Conservation (phyloP, 2,329 filamentous ascomycete species). For the Calonectria montana region DNA sequence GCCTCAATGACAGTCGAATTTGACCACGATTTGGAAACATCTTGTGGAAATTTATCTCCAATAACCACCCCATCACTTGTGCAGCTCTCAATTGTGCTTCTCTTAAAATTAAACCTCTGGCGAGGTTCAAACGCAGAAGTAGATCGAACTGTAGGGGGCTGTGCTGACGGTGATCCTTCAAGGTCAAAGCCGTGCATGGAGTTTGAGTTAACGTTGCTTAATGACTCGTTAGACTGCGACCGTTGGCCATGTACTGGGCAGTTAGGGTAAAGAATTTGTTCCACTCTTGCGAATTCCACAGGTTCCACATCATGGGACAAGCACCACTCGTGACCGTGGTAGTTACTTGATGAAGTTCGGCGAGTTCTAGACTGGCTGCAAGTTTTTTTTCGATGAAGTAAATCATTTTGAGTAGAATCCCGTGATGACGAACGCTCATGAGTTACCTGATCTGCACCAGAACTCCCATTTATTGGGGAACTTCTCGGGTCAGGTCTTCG, state of each 20-base stretch:
- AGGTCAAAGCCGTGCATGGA: background rate
- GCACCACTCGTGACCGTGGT: background rate
- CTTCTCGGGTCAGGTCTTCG: conserved; percentile 23
- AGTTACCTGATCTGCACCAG: background rate
- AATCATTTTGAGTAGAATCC: conserved; percentile 29
- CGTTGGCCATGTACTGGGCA: conserved; percentile 29
- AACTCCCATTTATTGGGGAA: background rate
- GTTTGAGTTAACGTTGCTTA: background rate
- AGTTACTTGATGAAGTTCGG: background rate
- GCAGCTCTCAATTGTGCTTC: background rate
- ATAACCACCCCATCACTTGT: background rate
- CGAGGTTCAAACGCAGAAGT: background rate
- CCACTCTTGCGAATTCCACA: conserved; percentile 22
- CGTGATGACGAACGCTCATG: conserved; percentile 18
- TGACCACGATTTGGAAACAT: no score
- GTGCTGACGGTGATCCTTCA: background rate
- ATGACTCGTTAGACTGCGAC: conserved; percentile 5
- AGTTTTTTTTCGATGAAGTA: background rate
- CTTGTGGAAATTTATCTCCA: background rate
- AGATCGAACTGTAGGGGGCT: background rate
- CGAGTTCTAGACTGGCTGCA: background rate
- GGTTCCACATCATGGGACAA: background rate
- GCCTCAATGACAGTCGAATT: conserved; percentile 20
- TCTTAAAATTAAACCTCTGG: background rate
- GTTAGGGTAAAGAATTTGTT: conserved; percentile 18